A percentile compares a stretch with the other conserved stretches of the same genome.
phyloP scores from a whole-genome alignment of 1,284 basidiomycete species.

The Naganishia liquefaciens region DNA sequence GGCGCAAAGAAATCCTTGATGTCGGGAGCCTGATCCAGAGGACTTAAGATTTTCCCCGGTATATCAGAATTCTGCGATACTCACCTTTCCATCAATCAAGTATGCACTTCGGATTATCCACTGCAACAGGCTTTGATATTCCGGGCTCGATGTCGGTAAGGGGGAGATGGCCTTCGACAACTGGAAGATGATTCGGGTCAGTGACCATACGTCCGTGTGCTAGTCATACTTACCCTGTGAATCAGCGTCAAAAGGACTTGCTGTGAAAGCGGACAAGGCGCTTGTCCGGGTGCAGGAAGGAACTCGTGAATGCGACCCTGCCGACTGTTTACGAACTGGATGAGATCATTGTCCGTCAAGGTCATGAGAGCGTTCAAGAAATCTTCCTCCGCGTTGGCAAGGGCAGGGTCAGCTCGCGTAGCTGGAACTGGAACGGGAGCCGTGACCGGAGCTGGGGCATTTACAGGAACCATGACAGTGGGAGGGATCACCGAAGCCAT shows the following conservation, averaged over 20 bases:
- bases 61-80: neutral
- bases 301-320: slow-evolving; percentile 14
- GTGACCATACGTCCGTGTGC: neutral
- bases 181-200: neutral
- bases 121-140: slow-evolving; percentile 26
- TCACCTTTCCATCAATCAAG: slow-evolving; percentile 28
- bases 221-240: slow-evolving; percentile 28
- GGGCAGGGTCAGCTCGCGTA: neutral
- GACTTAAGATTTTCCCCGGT: neutral
- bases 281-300: slow-evolving; percentile 26
- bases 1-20: slow-evolving; percentile 25
- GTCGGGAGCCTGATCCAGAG: slow-evolving; percentile 1
- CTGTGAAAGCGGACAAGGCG: slow-evolving; percentile 29
- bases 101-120: slow-evolving; percentile 29
- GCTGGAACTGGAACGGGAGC: neutral
- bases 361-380: slow-evolving; percentile 31
- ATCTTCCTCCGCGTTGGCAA: slow-evolving; percentile 28
- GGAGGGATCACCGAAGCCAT: neutral
- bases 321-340: slow-evolving; percentile 22
- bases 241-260: slow-evolving; percentile 33
- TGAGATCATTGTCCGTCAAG: slow-evolving; percentile 22
- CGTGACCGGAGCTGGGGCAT: neutral
- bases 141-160: slow-evolving; percentile 12
- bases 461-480: too few species aligned
- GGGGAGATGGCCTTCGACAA: slow-evolving; percentile 28